Evolutionary conservation across 73 alveolate genomes (phyloP).

Genomic region (Paramecium sexaurelia): DNA sequence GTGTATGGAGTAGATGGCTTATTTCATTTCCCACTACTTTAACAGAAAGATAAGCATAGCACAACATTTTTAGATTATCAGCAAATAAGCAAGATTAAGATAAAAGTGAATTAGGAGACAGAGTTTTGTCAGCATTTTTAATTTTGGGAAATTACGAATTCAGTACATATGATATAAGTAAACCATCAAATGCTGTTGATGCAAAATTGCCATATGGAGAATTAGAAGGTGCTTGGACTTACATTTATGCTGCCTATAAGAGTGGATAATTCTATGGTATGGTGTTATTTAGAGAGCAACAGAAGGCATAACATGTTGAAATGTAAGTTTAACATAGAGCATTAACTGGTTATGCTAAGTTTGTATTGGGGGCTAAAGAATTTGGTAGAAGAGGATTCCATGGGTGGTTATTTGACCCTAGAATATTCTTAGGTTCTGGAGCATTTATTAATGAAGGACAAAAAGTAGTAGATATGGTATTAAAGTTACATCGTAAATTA

Average conservation of each 20-base stretch:
- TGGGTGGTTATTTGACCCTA: constrained; percentile 43
- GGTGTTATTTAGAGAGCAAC: constrained; percentile 9
- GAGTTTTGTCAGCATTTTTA: constrained; percentile 24
- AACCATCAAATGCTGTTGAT: constrained; percentile 36
- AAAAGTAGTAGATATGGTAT: constrained; percentile 51
- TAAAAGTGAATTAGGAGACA: constrained; percentile 38
- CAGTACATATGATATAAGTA: constrained; percentile 31
- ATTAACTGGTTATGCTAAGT: constrained; percentile 44
- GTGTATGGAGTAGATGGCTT: constrained; percentile 56
- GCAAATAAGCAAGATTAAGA: neutral
- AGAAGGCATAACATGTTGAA: constrained; percentile 14
- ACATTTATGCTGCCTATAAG: constrained; percentile 2
- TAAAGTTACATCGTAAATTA: constrained; percentile 20
- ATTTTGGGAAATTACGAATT: neutral
- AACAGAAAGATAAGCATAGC: constrained; percentile 1
- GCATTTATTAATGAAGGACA: constrained; percentile 34
- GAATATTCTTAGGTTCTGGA: constrained; percentile 5
- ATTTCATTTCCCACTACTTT: neutral
- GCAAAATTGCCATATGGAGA: constrained; percentile 33
- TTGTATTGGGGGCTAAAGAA: constrained; percentile 47
- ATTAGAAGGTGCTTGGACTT: constrained; percentile 25
- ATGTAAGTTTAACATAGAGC: constrained; percentile 3
- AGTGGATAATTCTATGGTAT: constrained; percentile 6
- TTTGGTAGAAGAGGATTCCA: constrained; percentile 39
- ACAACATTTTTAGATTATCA: constrained; percentile 29